Evolutionary conservation across 1,284 basidiomycete genomes (phyloP).

Genomic region (Sporisorium scitamineum): DNA sequence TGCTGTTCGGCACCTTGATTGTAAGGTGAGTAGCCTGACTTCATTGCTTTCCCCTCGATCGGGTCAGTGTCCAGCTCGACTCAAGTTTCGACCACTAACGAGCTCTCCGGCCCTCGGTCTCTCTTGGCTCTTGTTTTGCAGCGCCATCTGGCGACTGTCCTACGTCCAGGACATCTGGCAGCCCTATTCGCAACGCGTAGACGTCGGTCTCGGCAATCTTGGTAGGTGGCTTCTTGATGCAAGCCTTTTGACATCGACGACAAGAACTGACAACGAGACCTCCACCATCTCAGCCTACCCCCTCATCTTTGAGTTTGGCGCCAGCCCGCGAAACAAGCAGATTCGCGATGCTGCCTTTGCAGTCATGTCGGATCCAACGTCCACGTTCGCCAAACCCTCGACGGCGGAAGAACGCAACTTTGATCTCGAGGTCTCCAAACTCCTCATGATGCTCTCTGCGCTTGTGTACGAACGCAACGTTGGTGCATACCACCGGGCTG

Average conservation of each 20-base stretch:
- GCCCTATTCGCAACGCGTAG: slow-evolving; percentile 11
- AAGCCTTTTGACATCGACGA: too few species aligned
- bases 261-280: neutral
- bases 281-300: slow-evolving; percentile 60
- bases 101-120: neutral
- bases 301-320: slow-evolving; percentile 64
- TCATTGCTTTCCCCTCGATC: neutral
- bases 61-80: neutral
- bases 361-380: slow-evolving; percentile 48
- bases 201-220: slow-evolving; percentile 37
- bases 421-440: slow-evolving; percentile 51
- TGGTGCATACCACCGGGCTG: slow-evolving; percentile 24
- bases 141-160: slow-evolving; percentile 36
- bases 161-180: slow-evolving; percentile 30
- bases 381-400: slow-evolving; percentile 22
- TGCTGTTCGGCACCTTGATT: slow-evolving; percentile 22
- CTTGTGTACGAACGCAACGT: slow-evolving; percentile 51
- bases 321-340: slow-evolving; percentile 41
- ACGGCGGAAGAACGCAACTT: slow-evolving; percentile 46
- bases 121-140: neutral
- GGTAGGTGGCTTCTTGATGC: slow-evolving; percentile 9
- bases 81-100: neutral
- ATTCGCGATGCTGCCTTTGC: slow-evolving; percentile 60
- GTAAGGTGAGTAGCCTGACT: slow-evolving; percentile 21
- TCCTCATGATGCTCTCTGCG: slow-evolving; percentile 45